Conservation (phyloP, 768 basidiomycete species). For the Postia placenta region DNA sequence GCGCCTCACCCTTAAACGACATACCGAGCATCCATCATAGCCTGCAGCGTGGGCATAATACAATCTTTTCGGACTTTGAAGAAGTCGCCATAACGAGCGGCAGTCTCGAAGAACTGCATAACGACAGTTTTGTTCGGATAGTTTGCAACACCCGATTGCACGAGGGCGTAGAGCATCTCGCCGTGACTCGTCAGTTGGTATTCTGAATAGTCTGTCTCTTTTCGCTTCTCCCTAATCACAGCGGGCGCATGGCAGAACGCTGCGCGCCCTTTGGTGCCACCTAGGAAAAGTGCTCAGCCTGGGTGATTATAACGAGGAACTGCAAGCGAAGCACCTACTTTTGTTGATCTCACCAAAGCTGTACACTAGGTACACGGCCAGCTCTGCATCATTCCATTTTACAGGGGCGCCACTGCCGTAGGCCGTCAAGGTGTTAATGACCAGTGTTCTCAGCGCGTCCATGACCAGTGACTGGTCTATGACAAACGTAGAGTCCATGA, state of each 20-base stretch:
- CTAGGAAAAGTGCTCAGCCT: slow-evolving; percentile 27
- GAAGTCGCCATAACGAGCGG: slow-evolving; percentile 90
- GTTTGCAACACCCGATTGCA: slow-evolving; percentile 74
- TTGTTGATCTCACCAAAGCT: slow-evolving; percentile 93
- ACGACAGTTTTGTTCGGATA: slow-evolving; percentile 82
- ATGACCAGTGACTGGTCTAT: slow-evolving; percentile 87
- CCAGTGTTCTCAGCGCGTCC: slow-evolving; percentile 64
- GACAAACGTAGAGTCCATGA: slow-evolving; percentile 80
- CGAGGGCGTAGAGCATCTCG: slow-evolving; percentile 79
- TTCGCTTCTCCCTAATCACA: slow-evolving; percentile 62
- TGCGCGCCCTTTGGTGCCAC: slow-evolving; percentile 72
- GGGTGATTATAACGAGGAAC: not conserved
- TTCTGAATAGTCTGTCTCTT: slow-evolving; percentile 63
- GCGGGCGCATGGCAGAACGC: slow-evolving; percentile 79
- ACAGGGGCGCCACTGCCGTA: slow-evolving; percentile 58
- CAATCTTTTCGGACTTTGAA: slow-evolving; percentile 91
- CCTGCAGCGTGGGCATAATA: slow-evolving; percentile 81
- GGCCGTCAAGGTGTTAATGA: slow-evolving; percentile 67
- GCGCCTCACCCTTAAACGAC: slow-evolving; percentile 19
- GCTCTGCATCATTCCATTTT: slow-evolving; percentile 90
- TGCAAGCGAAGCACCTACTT: slow-evolving; percentile 44
- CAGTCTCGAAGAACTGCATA: slow-evolving; percentile 90
- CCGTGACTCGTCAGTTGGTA: slow-evolving; percentile 88
- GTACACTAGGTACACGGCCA: slow-evolving; percentile 89
- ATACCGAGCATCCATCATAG: slow-evolving; percentile 80